Base-by-base conservation (phyloP, 2,329 filamentous ascomycete genomes). In the Colletotrichum theobromicola region DNA sequence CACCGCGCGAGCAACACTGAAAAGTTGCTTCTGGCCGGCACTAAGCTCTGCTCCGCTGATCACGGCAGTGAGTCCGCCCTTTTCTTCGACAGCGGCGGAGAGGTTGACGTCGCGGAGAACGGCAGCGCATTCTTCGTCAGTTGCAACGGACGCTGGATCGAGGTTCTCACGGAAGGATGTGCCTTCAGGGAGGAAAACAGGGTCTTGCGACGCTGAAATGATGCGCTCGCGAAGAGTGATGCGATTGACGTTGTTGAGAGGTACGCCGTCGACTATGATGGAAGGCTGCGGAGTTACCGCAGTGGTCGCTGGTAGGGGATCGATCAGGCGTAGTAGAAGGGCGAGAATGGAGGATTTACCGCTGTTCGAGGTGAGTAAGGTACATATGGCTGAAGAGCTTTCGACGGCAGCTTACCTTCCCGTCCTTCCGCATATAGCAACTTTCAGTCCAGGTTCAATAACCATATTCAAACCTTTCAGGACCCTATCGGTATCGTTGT, bases 21-120 rank as follows among this genome's bases (percentile, higher is more conserved):
- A 92, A 0, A 94, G 84, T 77, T 94, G 92, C 42, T 87, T 88
- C 79, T 94, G 92, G 0, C 92, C 92, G 37, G 88, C 87, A 6
- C 87, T 89, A 4, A 92, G 83, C 0, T 57, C 66, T 84, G 83
- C 9, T 88, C 84, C 5, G 86, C 82, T 24, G 85, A 84, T 78
- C 60, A 1, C 84, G 18, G 57, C 9, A 15, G 21, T 37, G 10
- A 70, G 26, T 10, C 55, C 67, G 16, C 53, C 28, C 5, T 53
- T 24, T 16, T n/a, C 24, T 34, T 63, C 35, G 28, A 35, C 6
- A 15, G 16, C 16, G 4, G 7, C 12, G 37, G 12, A 77, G 13
- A 85, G 81, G 1, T 67, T 57, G 32, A 81, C 82, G 0, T 87
- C 79, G 0, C 79, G 78, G 4, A 87, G 81, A 0, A 77, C 70